These are phyloP conservation scores for Beauveria varroae DNA, from an alignment of 2,329 filamentous ascomycete genomes.

Conservation along the genomic window DNA sequence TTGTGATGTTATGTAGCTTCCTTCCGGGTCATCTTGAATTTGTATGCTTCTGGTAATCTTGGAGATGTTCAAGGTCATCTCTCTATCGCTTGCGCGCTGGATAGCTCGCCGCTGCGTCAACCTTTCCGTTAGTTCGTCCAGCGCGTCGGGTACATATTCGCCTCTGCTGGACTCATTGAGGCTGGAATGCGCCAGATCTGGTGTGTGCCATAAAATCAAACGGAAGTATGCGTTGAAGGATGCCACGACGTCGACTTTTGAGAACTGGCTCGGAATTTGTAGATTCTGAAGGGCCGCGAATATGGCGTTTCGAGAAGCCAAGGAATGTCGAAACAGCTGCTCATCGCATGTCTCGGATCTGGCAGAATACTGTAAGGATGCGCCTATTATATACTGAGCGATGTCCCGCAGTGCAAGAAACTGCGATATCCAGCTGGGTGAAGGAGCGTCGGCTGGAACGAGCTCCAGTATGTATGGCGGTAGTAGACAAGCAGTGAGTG, in stretches of 20 bases:
- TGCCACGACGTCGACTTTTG: constrained; percentile 27
- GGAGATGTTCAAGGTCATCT: constrained; percentile 28
- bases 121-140: constrained; percentile 26
- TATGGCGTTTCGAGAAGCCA: constrained; percentile 29
- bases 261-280: constrained; percentile 25
- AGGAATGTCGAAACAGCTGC: constrained; percentile 25
- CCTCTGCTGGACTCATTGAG: constrained; percentile 20
- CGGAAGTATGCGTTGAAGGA: constrained; percentile 28
- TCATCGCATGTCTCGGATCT: constrained; percentile 27
- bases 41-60: constrained; percentile 27
- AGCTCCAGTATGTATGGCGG: constrained; percentile 27
- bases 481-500: constrained; percentile 27
- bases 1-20: constrained; percentile 17
- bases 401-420: constrained; percentile 32
- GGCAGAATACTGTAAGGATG: constrained; percentile 29
- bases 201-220: constrained; percentile 30
- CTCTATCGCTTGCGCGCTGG: constrained; percentile 32
- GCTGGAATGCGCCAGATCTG: constrained; percentile 20
- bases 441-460: constrained; percentile 21
- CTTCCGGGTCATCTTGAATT: constrained; percentile 26
- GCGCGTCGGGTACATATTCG: constrained; percentile 28
- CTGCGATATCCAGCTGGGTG: constrained; percentile 28
- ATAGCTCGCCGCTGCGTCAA: constrained; percentile 27
- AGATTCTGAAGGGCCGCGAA: constrained; percentile 28
- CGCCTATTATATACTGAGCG: constrained; percentile 30